Base-by-base conservation (phyloP, 495 filamentous ascomycete species). In the Neurospora discreta region DNA sequence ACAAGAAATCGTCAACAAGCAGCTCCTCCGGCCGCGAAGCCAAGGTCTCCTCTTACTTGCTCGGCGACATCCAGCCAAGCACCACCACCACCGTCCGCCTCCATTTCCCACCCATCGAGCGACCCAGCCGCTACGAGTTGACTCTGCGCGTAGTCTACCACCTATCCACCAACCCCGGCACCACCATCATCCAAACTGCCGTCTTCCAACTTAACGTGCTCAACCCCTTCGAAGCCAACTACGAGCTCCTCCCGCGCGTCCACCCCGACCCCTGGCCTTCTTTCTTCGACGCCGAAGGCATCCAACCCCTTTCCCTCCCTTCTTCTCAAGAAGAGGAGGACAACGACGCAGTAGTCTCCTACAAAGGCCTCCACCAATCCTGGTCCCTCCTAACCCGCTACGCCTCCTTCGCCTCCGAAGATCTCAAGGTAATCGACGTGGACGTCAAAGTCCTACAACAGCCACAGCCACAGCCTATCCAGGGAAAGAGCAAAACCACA, bases 221-320 rank as follows among this genome's bases (percentile, higher is more conserved):
- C 69, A 89, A 88, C 42, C 93, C 95, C 9, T 97, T 98, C 73
- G 93, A 97, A 81, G 91, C 93, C 9, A 93, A 89, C 74, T 97
- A 94, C 75, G 92, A 94, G 69, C 90, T 97, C 74, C 83, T 88
- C 3, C 93, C 95, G 16, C 87, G 89, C 4, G 79, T 97, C 6
- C 89, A 97, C 81, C 83, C 87, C 2, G 89, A 90, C 69, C 85
- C 87, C 10, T 98, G 95, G 95, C 95, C 96, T 9, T 91, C 89
- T 75, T 90, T 93, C 77, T 98, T 98, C 77, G 83, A 87, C 6
- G 75, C 82, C 8, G 85, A 87, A 58, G 78, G 78, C 46, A 76
- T 82, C 43, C 74, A 82, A 67, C 73, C 80, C 16, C 16, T 75
- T 2, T 65, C 52, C 52, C 52, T 65, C 6, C 52, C 52, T 3